Conservation (phyloP, 2,329 filamentous ascomycete species). For the Botrytis hyacinthi region DNA sequence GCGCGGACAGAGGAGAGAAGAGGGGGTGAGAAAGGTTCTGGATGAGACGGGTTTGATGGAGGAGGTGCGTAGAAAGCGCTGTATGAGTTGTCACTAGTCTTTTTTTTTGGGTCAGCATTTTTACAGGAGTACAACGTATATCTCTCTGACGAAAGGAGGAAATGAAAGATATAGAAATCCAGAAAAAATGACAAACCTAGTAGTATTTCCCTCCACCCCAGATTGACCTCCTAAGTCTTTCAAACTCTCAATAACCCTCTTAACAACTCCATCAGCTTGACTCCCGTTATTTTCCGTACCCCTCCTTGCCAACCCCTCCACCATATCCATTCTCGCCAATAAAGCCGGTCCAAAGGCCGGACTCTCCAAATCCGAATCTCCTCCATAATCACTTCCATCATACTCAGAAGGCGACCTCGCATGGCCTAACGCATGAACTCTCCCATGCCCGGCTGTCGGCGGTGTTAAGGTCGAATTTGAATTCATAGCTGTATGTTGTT, state of each 20-base stretch:
- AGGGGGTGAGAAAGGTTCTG: conserved; percentile 71
- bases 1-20: conserved; percentile 64
- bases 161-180: neutral
- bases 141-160: neutral
- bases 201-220: conserved; percentile 68
- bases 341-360: conserved; percentile 66
- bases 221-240: conserved; percentile 72
- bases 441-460: conserved; percentile 23
- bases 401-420: conserved; percentile 58
- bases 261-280: conserved; percentile 63
- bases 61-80: conserved; percentile 70
- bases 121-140: neutral
- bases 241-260: conserved; percentile 66
- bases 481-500: conserved; percentile 23
- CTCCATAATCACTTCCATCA: conserved; percentile 73
- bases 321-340: conserved; percentile 67
- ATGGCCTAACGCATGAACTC: conserved; percentile 50
- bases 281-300: conserved; percentile 66
- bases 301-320: conserved; percentile 67
- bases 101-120: conserved; percentile 22
- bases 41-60: conserved; percentile 71
- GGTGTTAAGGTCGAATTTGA: conserved; percentile 30
- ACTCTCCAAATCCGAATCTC: conserved; percentile 66
- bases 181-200: conserved; percentile 51
- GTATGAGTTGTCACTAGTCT: conserved; percentile 75